Percentiles rank a stretch among this genome's conserved stretches.
phyloP scores from a whole-genome alignment of 805 yeast genomes.

The Myxozyma udenii region DNA sequence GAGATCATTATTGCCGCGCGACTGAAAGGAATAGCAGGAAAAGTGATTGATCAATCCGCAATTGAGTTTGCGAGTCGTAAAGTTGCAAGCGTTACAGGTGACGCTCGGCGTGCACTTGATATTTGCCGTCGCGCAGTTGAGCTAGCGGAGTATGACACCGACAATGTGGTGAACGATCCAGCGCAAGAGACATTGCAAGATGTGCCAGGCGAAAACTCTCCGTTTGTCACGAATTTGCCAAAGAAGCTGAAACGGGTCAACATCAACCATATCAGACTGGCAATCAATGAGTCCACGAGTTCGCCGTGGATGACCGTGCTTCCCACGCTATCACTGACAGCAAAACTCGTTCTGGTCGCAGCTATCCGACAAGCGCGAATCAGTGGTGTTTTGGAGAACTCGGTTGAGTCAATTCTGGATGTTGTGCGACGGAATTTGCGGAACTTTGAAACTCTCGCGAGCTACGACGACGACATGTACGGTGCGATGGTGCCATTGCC shows the following conservation, averaged over 20 bases:
- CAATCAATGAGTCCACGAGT: constrained; percentile 72
- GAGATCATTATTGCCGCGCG: constrained; percentile 70
- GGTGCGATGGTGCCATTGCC: constrained; percentile 11
- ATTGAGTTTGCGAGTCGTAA: constrained; percentile 88
- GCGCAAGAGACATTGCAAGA: background rate
- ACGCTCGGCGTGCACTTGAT: constrained; percentile 87
- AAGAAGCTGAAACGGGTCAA: constrained; percentile 48
- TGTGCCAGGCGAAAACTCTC: background rate
- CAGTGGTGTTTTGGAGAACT: constrained; percentile 65
- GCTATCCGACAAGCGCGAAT: constrained; percentile 61
- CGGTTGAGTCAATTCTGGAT: constrained; percentile 73
- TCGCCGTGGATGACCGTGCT: constrained; percentile 68
- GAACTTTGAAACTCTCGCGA: constrained; percentile 15
- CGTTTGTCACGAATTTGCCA: constrained; percentile 4
- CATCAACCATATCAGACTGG: constrained; percentile 71
- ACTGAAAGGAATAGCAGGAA: constrained; percentile 50
- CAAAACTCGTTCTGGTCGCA: constrained; percentile 71
- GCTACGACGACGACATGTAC: constrained; percentile 9
- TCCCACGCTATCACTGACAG: constrained; percentile 57
- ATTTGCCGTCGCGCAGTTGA: constrained; percentile 88
- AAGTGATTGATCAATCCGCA: constrained; percentile 56
- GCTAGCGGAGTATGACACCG: constrained; percentile 66
- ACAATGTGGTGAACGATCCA: background rate
- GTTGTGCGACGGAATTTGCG: constrained; percentile 18
- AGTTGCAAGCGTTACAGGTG: constrained; percentile 95